phyloP scores from a whole-genome alignment of 345 rosid genomes.

The Eucalyptus curtisii region DNA sequence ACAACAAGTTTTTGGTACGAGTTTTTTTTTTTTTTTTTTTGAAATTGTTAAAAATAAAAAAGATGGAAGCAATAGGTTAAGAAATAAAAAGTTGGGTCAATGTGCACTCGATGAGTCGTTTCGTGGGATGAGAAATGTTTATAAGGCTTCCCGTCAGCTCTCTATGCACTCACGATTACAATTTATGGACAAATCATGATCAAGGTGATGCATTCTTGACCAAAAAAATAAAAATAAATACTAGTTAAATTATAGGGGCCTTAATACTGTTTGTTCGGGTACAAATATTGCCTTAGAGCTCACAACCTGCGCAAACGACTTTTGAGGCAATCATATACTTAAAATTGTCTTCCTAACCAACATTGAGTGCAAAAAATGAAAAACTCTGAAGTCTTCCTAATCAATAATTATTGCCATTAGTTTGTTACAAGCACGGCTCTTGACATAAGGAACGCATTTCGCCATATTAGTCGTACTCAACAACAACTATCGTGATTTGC shows the following conservation, averaged over 20 bases:
- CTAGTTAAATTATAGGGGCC: background rate
- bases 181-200: background rate
- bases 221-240: background rate
- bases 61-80: background rate
- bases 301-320: background rate
- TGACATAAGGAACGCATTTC: background rate
- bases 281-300: background rate
- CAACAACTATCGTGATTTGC: background rate
- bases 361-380: background rate
- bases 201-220: background rate
- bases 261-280: background rate
- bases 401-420: background rate
- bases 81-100: background rate
- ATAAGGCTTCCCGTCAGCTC: background rate
- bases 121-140: background rate
- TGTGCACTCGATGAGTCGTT: background rate
- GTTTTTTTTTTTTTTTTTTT: background rate
- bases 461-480: fast-evolving
- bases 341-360: background rate
- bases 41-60: background rate
- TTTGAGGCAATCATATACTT: background rate
- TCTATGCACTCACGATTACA: background rate
- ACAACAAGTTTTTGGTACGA: background rate
- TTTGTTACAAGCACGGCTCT: fast-evolving
- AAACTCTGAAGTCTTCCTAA: background rate